Conservation (phyloP, 768 basidiomycete species). For the Russula compacta region DNA sequence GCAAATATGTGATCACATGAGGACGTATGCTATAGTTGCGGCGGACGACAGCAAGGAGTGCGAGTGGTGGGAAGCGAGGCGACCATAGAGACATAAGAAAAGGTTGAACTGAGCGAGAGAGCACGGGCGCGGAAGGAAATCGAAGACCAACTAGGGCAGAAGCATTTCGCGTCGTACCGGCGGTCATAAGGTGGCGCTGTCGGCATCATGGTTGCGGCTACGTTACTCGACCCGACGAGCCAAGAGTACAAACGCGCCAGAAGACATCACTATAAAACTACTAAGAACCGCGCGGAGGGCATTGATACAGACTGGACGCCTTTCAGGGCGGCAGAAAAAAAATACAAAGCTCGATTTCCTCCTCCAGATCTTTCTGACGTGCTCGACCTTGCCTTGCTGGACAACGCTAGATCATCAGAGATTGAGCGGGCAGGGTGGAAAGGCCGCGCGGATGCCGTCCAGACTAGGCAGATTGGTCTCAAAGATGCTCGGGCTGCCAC, state of each 20-base stretch:
- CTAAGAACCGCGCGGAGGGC: conserved; percentile 40
- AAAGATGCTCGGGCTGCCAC: conserved; percentile 9
- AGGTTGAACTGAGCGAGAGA: not conserved
- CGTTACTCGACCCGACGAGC: conserved; percentile 36
- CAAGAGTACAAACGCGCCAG: conserved; percentile 51
- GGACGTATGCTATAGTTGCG: conserved; percentile 18
- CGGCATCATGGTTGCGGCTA: not conserved
- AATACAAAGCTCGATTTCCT: conserved; percentile 69
- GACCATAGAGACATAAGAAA: conserved; percentile 67
- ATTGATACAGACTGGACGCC: conserved; percentile 56
- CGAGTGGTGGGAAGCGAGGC: conserved; percentile 44
- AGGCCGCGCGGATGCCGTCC: conserved; percentile 34
- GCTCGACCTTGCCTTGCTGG: conserved; percentile 53
- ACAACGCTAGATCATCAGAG: conserved; percentile 34
- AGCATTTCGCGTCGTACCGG: not conserved
- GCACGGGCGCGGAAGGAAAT: not conserved
- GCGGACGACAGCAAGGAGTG: conserved; percentile 30
- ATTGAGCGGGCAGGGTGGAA: conserved; percentile 39
- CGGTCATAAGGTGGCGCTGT: not conserved
- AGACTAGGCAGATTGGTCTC: conserved; percentile 28
- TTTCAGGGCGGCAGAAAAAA: conserved; percentile 72
- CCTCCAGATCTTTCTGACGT: conserved; percentile 63
- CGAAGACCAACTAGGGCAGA: not conserved
- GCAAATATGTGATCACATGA: conserved; percentile 12
- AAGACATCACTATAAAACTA: conserved; percentile 50